A percentile compares a stretch with the other conserved stretches of the same genome.
Conservation (phyloP, 1,139 yeast species). For the Yamadazyma taylorii region DNA sequence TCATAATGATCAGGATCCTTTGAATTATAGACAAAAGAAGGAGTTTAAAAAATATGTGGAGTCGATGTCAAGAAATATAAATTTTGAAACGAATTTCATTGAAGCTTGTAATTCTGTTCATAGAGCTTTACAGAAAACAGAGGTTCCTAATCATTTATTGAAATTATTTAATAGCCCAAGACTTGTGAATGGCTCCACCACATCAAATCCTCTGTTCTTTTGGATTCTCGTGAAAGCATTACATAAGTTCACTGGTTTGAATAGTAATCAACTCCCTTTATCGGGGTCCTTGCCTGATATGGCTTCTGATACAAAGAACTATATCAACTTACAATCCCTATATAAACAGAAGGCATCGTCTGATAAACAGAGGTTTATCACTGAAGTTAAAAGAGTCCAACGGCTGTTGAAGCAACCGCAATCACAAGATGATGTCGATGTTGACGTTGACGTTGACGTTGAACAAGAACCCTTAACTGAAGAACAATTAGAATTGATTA, state of each 20-base stretch:
- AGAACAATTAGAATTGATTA: slow-evolving; percentile 32
- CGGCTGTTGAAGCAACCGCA: background rate
- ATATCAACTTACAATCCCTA: slow-evolving; percentile 55
- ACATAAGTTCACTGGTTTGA: slow-evolving; percentile 42
- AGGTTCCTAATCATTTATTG: slow-evolving; percentile 31
- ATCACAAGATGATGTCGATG: background rate
- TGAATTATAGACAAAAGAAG: slow-evolving; percentile 45
- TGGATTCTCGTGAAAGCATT: slow-evolving; percentile 67
- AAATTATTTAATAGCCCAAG: slow-evolving; percentile 16
- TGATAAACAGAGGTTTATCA: slow-evolving; percentile 48
- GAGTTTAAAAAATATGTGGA: slow-evolving; percentile 45
- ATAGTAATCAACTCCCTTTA: slow-evolving; percentile 57
- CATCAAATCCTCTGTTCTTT: too few relatives aligned
- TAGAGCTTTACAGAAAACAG: slow-evolving; percentile 48
- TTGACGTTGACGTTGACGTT: background rate
- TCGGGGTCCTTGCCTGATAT: slow-evolving; percentile 84
- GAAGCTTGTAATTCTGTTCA: slow-evolving; percentile 65
- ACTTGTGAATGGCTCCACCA: slow-evolving; percentile 18
- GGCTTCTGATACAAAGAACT: slow-evolving; percentile 74
- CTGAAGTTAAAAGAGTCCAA: slow-evolving; percentile 26
- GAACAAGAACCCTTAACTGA: slow-evolving; percentile 23
- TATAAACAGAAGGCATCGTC: slow-evolving; percentile 55
- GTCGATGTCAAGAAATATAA: slow-evolving; percentile 35
- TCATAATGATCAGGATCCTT: slow-evolving; percentile 40
- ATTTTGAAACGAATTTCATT: slow-evolving; percentile 58